Percentiles rank a stretch among this genome's conserved stretches.
phyloP scores from a whole-genome alignment of 169 alveolate genomes.

The Plasmodium sp. region DNA sequence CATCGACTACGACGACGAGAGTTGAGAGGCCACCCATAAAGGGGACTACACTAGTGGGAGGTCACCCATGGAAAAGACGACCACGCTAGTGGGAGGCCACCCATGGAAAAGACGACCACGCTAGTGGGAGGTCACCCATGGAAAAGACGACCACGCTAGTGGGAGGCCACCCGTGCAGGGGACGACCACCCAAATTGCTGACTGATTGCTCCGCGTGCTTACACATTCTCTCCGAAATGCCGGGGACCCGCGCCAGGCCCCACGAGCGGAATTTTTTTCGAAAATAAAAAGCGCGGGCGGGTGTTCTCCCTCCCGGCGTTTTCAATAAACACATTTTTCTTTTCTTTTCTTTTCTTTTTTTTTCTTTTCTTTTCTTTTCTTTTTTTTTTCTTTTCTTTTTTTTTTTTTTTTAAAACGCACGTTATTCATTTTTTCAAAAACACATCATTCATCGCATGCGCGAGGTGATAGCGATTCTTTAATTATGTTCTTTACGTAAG shows the following conservation, averaged over 20 bases:
- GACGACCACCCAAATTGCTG: not conserved
- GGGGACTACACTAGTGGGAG: no score
- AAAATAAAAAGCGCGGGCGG: not conserved
- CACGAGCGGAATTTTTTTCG: not conserved
- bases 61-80: no score
- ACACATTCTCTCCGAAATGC: not conserved
- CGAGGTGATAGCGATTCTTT: not conserved
- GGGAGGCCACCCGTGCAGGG: no score
- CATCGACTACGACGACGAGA: constrained; percentile 62
- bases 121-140: not conserved
- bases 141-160: no score
- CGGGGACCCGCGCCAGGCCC: not conserved
- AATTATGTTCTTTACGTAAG: not conserved
- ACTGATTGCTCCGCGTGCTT: not conserved
- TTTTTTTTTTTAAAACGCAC: not conserved
- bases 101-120: not conserved
- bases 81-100: no score
- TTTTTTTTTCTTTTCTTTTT: not conserved
- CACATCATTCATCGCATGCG: not conserved
- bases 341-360: no score
- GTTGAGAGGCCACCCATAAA: not conserved
- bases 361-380: not conserved
- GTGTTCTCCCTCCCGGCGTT: not conserved
- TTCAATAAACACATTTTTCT: not conserved
- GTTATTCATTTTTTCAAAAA: not conserved